phyloP scores from a whole-genome alignment of 495 filamentous ascomycete species.

The Xylona heveae region DNA sequence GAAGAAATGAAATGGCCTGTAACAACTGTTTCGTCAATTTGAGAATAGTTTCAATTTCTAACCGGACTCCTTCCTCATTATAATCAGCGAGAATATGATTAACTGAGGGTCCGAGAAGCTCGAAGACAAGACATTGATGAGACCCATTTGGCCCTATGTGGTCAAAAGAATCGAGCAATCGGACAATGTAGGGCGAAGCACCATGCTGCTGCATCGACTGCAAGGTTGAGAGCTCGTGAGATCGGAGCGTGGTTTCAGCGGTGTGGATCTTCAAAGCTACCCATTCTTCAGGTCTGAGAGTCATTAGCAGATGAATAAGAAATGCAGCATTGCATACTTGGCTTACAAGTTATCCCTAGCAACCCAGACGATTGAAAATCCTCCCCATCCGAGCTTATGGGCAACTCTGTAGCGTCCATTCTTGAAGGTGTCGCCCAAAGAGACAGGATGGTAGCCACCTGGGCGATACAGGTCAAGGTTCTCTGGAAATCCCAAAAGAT shows the following conservation, averaged over 20 bases:
- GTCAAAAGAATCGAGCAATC: constrained; percentile 18
- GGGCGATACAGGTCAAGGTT: too few species aligned
- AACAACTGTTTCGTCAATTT: neutral
- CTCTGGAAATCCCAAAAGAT: too few species aligned
- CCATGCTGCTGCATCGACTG: constrained; percentile 3
- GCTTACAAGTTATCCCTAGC: constrained; percentile 5
- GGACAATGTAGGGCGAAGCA: constrained; percentile 11
- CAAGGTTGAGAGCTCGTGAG: constrained; percentile 6
- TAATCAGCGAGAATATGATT: constrained; percentile 8
- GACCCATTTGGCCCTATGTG: constrained; percentile 21
- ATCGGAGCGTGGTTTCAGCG: constrained; percentile 6
- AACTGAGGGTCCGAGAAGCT: constrained; percentile 20
- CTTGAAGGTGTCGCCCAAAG: constrained; percentile 6
- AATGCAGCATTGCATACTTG: neutral
- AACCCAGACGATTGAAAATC: constrained; percentile 9
- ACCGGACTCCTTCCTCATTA: constrained; percentile 1
- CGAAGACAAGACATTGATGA: constrained; percentile 23
- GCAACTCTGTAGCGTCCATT: constrained; percentile 5
- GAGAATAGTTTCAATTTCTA: neutral
- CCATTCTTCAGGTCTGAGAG: constrained; percentile 14
- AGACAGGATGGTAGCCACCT: constrained; percentile 8
- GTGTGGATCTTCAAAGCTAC: constrained; percentile 19
- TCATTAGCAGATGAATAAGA: neutral
- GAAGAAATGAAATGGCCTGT: neutral
- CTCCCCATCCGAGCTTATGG: constrained; percentile 8